A percentile compares a stretch with the other conserved stretches of the same genome.
Evolutionary conservation across 2,329 filamentous ascomycete genomes (phyloP).

Genomic region (Colletotrichum sp.): DNA sequence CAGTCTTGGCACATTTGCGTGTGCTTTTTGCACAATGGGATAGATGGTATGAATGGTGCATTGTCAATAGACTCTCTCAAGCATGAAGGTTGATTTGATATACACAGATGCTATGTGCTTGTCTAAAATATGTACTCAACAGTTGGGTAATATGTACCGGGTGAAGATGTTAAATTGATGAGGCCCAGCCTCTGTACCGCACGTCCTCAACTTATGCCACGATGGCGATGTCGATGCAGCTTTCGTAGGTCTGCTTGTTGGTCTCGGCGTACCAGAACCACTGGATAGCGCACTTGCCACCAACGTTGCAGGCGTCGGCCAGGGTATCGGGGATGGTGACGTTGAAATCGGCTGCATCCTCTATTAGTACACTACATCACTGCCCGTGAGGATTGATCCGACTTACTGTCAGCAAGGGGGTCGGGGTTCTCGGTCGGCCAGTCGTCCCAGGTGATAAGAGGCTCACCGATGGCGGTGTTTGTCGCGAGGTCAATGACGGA

Average conservation of each 20-base stretch:
- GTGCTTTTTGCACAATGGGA: background rate
- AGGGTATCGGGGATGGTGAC: conserved; percentile 59
- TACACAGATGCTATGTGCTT: background rate
- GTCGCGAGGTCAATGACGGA: conserved; percentile 51
- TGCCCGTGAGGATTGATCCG: conserved; percentile 15
- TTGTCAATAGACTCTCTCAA: background rate
- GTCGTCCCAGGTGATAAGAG: conserved; percentile 49
- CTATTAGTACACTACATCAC: conserved; percentile 27
- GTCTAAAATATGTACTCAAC: background rate
- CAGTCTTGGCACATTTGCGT: background rate
- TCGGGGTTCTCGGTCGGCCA: conserved; percentile 21
- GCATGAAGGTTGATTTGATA: background rate
- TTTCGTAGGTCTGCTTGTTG: conserved; percentile 67
- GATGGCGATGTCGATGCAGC: conserved; percentile 61
- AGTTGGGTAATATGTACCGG: background rate
- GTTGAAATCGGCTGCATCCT: conserved; percentile 45
- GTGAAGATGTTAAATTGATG: background rate
- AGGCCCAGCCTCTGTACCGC: background rate
- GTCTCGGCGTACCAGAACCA: conserved; percentile 65
- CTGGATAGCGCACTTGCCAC: conserved; percentile 57
- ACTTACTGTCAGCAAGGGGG: conserved; percentile 18
- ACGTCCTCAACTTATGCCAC: background rate
- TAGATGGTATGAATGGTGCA: background rate
- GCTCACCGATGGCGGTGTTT: conserved; percentile 52
- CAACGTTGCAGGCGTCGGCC: conserved; percentile 47